Conservation (phyloP, 129 eudicot genomes). For the Smallanthus sonchifolius region DNA sequence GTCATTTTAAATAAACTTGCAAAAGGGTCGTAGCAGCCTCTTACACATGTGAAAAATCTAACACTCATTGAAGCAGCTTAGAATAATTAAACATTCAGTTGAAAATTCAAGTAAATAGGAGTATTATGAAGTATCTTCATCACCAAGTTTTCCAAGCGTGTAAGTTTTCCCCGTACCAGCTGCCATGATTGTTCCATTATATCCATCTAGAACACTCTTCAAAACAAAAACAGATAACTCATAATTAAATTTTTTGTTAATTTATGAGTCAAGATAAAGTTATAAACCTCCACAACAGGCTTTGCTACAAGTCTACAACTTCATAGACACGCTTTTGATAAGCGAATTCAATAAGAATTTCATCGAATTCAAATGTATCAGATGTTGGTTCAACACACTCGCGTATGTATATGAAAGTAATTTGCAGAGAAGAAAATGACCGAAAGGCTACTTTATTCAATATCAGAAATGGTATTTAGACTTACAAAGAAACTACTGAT, state of each 20-base stretch:
- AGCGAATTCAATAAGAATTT: conserved; percentile 91
- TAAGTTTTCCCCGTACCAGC: conserved; percentile 97
- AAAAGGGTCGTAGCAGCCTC: conserved; percentile 4
- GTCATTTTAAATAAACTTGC: not conserved
- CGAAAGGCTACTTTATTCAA: too few relatives aligned
- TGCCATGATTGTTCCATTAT: conserved; percentile 96
- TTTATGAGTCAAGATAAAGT: not conserved
- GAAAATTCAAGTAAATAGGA: not conserved
- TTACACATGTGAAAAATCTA: conserved; percentile 74
- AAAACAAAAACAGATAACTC: not conserved
- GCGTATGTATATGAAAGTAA: too few relatives aligned
- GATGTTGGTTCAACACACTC: too few relatives aligned
- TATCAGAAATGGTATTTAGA: too few relatives aligned
- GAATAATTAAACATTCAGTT: not conserved
- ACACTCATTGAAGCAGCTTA: conserved; percentile 84
- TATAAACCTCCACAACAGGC: conserved; percentile 88
- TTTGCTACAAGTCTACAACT: conserved; percentile 98
- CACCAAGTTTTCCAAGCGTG: conserved; percentile 88
- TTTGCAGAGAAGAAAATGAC: too few relatives aligned
- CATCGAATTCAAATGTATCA: conserved; percentile 95
- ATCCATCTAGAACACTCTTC: conserved; percentile 96
- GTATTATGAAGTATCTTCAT: conserved; percentile 64
- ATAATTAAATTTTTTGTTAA: not conserved
- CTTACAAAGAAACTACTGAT: too few relatives aligned
- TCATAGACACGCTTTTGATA: conserved; percentile 98